Base-by-base conservation (phyloP, 306 rosid species). In the Fragaria nilgerrensis region DNA sequence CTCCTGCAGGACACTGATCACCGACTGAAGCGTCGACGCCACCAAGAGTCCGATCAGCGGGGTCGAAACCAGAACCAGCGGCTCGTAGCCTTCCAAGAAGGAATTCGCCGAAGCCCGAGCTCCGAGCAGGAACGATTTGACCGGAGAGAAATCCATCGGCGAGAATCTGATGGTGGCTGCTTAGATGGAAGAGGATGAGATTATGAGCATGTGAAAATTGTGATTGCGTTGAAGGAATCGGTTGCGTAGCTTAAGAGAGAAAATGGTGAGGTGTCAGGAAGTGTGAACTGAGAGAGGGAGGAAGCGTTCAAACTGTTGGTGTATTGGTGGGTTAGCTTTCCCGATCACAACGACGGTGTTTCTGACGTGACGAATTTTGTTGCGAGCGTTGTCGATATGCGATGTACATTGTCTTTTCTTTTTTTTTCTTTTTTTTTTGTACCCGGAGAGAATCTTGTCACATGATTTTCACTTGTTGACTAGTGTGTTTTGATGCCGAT, bases 31-130 rank as follows among this genome's bases (percentile, higher is more conserved):
- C 19, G 52, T 37, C 56, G 56, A 75, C 49, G 90, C 88, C 19
- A 77, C 74, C 32, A 82, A 41, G 27, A 84, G 63, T 7, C 81
- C 85, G 29, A 80, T n/a, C 41, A 82, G 73, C 68, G 88, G 90
- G 49, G 82, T 81, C 9, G 69, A 16, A 55, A 87, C 80, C 76
- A 87, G 90, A 72, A 82, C 80, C 75, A 87, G 83, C 50, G 90
- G 90, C 85, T 87, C 90, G 82, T 82, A 87, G 10, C 61, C 50
- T 3, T 84, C 78, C 34, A 87, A 22, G 71, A 58, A 75, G 13
- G 78, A 85, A 16, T 87, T 87, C 75, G 79, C 82, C 0, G 78
- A 68, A 47, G 79, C 77, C 75, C 88, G 50, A 32, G 48, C 66
- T 16, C 47, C 68, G 34, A 67, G 4, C 72, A 70, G 20, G 34